A percentile compares a stretch with the other conserved stretches of the same genome.
phyloP scores from a whole-genome alignment of 75 land plant species.

The Selaginella moellendorffii region DNA sequence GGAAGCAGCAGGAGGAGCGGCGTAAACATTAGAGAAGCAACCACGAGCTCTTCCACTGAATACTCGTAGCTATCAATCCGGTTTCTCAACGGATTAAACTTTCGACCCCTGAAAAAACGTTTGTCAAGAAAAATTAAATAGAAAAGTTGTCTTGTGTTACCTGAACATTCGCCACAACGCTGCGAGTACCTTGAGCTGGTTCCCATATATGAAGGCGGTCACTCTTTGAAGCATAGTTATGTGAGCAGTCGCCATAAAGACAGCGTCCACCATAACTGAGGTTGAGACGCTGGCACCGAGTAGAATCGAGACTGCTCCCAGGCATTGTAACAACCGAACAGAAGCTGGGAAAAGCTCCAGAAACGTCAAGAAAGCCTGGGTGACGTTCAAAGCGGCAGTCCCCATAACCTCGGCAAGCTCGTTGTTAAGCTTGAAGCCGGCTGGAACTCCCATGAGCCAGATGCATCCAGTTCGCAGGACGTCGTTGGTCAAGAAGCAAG shows the following conservation, averaged over 20 bases:
- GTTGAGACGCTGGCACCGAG: constrained; percentile 60
- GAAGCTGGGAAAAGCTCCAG: constrained; percentile 31
- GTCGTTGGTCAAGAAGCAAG: constrained; percentile 39
- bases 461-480: constrained; percentile 85
- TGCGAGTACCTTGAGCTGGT: constrained; percentile 69
- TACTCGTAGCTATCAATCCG: constrained; percentile 77
- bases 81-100: constrained; percentile 78
- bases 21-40: constrained; percentile 87
- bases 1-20: constrained; percentile 83
- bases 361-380: constrained; percentile 88
- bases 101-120: constrained; percentile 50
- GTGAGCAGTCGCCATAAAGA: constrained; percentile 52
- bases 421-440: constrained; percentile 91
- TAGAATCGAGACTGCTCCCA: constrained; percentile 49
- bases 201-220: constrained; percentile 54
- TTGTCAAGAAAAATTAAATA: background rate
- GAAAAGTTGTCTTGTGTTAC: constrained; percentile 19
- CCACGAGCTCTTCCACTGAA: constrained; percentile 89
- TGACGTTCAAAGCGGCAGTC: constrained; percentile 61
- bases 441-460: constrained; percentile 98
- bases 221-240: constrained; percentile 52
- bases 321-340: constrained; percentile 23
- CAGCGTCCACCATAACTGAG: constrained; percentile 47
- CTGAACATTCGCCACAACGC: constrained; percentile 96
- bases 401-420: constrained; percentile 74